phyloP scores from a whole-genome alignment of 2,329 filamentous ascomycete species.

The Calonectria montana region DNA sequence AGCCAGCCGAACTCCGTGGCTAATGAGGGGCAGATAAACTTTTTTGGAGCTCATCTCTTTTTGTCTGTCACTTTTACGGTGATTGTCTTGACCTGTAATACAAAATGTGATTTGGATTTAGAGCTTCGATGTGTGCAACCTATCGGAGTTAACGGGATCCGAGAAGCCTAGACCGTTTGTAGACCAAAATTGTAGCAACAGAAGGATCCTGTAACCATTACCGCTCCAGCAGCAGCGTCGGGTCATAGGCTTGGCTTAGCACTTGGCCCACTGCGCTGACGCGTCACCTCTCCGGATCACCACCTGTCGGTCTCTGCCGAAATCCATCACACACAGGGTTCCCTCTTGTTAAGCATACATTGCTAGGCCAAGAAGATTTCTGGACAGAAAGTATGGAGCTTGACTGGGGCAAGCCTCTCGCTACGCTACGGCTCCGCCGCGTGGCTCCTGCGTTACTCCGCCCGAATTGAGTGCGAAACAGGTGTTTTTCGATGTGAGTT shows the following conservation, averaged over 20 bases:
- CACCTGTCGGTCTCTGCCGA: not conserved
- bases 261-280: not conserved
- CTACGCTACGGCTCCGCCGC: not conserved
- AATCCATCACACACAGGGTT: not conserved
- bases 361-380: not conserved
- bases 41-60: not conserved
- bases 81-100: not conserved
- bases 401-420: not conserved
- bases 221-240: not conserved
- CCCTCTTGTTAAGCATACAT: not conserved
- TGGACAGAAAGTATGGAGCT: not conserved
- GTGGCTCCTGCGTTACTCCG: slow-evolving; percentile 1
- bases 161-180: not conserved
- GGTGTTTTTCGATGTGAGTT: not conserved
- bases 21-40: not conserved
- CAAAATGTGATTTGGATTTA: not conserved
- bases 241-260: not conserved
- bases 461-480: not conserved
- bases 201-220: not conserved
- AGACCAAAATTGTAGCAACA: not conserved
- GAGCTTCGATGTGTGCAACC: no score
- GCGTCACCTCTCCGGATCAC: not conserved
- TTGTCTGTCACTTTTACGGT: not conserved
- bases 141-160: not conserved
- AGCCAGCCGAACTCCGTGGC: not conserved